phyloP scores from a whole-genome alignment of 345 rosid genomes.

The Nasturtium officinale region DNA sequence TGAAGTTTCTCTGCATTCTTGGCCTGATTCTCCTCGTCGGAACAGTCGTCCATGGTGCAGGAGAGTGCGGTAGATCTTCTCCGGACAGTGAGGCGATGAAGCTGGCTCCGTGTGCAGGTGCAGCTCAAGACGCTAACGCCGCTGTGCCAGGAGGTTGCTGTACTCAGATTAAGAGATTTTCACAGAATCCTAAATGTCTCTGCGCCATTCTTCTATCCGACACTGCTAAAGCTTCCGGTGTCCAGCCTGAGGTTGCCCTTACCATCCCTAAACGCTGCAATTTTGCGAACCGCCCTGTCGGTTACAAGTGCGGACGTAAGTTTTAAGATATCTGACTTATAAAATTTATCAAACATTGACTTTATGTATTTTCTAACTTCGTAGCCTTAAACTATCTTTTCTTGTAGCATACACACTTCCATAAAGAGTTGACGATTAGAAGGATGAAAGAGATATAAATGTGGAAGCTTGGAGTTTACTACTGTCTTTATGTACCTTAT shows the following conservation, averaged over 20 bases:
- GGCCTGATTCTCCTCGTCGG: constrained; percentile 45
- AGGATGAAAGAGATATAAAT: background rate
- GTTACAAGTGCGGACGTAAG: constrained; percentile 81
- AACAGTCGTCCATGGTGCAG: constrained; percentile 57
- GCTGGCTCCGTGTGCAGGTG: constrained; percentile 79
- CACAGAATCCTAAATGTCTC: constrained; percentile 72
- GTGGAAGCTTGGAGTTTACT: constrained; percentile 16
- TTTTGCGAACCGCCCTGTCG: constrained; percentile 75
- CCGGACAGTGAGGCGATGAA: constrained; percentile 82
- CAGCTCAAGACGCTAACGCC: constrained; percentile 54
- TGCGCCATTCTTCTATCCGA: constrained; percentile 81
- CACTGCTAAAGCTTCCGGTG: constrained; percentile 72
- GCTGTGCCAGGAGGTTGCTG: constrained; percentile 73
- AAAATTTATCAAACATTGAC: too few relatives aligned
- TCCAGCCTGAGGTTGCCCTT: constrained; percentile 64
- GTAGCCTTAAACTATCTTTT: background rate
- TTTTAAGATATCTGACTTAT: background rate
- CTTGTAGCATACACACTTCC: constrained; percentile 40
- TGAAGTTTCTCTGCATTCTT: constrained; percentile 51
- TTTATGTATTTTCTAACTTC: background rate
- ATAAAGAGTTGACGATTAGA: constrained; percentile 16
- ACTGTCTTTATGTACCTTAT: constrained; percentile 14
- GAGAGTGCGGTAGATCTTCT: constrained; percentile 76
- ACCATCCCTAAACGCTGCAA: constrained; percentile 94
- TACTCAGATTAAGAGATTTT: constrained; percentile 60